Evolutionary conservation across 257 asterid genomes (phyloP).

Genomic region (Lycium barbarum): DNA sequence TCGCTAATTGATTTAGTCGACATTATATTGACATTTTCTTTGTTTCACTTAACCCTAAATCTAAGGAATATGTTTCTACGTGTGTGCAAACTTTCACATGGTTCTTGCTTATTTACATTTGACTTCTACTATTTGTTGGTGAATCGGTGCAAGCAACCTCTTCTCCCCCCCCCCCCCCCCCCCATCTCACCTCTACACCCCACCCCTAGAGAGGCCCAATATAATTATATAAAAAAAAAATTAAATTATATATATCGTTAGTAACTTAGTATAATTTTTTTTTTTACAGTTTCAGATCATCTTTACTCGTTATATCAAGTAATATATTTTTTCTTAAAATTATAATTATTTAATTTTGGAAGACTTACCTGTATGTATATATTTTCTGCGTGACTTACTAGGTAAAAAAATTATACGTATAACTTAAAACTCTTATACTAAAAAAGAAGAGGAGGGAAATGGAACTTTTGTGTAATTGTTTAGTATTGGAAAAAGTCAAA

Average conservation of each 20-base stretch:
- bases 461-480: not conserved
- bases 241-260: not conserved
- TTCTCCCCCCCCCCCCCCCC: not conserved
- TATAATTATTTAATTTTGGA: too few species aligned
- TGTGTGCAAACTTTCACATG: slow-evolving; percentile 23
- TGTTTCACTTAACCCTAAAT: slow-evolving; percentile 5
- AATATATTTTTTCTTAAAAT: too few species aligned
- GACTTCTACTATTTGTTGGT: not conserved
- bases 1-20: not conserved
- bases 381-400: too few species aligned
- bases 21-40: not conserved
- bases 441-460: not conserved
- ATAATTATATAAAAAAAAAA: not conserved
- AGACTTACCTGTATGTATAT: too few species aligned
- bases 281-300: too few species aligned
- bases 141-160: slow-evolving; percentile 7
- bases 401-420: too few species aligned
- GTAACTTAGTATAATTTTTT: too few species aligned
- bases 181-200: not conserved
- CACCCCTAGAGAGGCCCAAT: not conserved
- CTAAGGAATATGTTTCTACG: not conserved
- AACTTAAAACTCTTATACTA: not conserved
- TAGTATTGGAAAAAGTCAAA: slow-evolving; percentile 1
- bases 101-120: slow-evolving; percentile 14
- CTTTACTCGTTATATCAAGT: too few species aligned